Evolutionary conservation across 129 eudicot species (phyloP).

Genomic region (Escallonia herrerae): DNA sequence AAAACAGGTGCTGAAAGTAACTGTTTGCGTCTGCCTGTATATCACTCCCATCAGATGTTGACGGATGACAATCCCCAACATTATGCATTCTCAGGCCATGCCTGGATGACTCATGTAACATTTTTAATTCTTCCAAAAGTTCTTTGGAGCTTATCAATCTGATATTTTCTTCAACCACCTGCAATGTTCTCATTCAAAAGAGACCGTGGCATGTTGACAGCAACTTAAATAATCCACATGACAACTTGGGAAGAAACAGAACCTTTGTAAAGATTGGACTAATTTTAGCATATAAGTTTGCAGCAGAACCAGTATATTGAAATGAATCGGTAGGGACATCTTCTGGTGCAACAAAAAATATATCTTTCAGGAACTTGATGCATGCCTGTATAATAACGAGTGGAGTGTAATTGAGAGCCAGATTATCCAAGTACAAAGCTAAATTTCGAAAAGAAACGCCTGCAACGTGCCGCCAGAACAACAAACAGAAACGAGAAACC

Average conservation of each 20-base stretch:
- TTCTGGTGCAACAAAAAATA: constrained; percentile 51
- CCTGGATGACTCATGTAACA: constrained; percentile 33
- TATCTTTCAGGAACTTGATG: constrained; percentile 65
- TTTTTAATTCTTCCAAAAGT: constrained; percentile 65
- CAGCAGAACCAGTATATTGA: constrained; percentile 48
- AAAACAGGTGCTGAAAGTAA: constrained; percentile 81
- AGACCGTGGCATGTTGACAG: too few species aligned
- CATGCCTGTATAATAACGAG: constrained; percentile 41
- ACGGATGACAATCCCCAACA: constrained; percentile 42
- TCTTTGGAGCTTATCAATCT: constrained; percentile 41
- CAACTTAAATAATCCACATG: background rate
- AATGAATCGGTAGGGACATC: constrained; percentile 32
- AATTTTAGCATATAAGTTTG: constrained; percentile 47
- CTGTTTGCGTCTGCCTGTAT: constrained; percentile 83
- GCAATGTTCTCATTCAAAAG: background rate
- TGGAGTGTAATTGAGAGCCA: too few species aligned
- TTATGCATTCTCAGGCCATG: constrained; percentile 41
- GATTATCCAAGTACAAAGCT: too few species aligned
- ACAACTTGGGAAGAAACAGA: background rate
- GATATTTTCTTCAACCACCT: constrained; percentile 70
- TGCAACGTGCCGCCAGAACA: too few species aligned
- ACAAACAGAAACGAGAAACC: background rate
- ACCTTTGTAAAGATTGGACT: constrained; percentile 69
- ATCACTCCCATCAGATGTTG: constrained; percentile 57
- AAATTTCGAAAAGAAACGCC: too few species aligned